phyloP scores from a whole-genome alignment of 75 land plant genomes.

The Selaginella tamariscina region DNA sequence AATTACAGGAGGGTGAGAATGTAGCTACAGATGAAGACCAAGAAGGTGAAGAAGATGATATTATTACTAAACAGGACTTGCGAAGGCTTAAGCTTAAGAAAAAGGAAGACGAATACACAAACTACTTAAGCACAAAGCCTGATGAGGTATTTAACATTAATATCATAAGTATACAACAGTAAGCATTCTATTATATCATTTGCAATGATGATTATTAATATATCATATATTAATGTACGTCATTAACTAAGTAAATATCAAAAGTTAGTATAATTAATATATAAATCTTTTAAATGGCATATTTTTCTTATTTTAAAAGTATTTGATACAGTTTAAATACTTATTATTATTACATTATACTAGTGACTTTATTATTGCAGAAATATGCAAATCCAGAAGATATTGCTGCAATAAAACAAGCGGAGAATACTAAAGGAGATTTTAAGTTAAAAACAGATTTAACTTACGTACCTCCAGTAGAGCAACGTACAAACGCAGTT shows the following conservation, averaged over 20 bases:
- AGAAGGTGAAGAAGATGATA: constrained; percentile 7
- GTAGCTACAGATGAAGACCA: background rate
- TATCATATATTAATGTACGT: too few species aligned
- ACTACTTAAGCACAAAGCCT: constrained; percentile 20
- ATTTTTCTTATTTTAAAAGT: too few species aligned
- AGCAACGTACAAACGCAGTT: constrained; percentile 23
- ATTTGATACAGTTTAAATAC: too few species aligned
- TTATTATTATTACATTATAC: too few species aligned
- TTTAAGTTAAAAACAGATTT: constrained; percentile 29
- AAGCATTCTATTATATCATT: too few species aligned
- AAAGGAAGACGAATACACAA: constrained; percentile 14
- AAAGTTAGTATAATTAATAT: too few species aligned
- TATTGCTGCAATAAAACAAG: constrained; percentile 22
- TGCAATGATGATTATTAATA: too few species aligned
- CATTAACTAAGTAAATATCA: too few species aligned
- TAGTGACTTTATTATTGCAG: constrained; percentile 9
- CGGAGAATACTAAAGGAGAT: constrained; percentile 24
- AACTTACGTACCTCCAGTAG: constrained; percentile 22
- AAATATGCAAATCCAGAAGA: constrained; percentile 26
- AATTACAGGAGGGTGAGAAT: background rate
- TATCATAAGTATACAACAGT: too few species aligned
- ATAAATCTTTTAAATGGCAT: too few species aligned
- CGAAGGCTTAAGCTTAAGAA: constrained; percentile 25
- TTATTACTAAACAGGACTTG: constrained; percentile 17
- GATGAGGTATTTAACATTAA: too few species aligned